Evolutionary conservation across 2,329 filamentous ascomycete species (phyloP).

Genomic region (Orbilia ellipsospora): DNA sequence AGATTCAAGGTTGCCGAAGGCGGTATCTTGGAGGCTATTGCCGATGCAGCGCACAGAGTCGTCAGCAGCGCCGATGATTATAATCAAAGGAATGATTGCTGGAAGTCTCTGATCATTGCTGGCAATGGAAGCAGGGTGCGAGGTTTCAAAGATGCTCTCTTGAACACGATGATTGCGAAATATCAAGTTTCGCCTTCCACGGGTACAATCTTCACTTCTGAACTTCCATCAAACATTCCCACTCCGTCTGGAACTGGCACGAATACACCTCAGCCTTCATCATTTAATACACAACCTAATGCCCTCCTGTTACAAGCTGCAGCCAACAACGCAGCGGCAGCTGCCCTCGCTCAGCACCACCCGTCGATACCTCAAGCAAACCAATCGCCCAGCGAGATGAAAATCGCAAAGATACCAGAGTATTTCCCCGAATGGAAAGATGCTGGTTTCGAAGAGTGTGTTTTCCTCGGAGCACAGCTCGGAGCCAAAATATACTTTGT

Average conservation of each 20-base stretch:
- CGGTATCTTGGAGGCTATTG: constrained; percentile 82
- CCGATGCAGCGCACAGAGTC: constrained; percentile 82
- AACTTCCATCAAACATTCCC: constrained; percentile 91
- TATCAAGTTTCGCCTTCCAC: constrained; percentile 92
- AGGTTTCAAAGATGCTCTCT: constrained; percentile 89
- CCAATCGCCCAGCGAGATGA: constrained; percentile 86
- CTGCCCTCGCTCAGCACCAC: constrained; percentile 63
- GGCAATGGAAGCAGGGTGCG: constrained; percentile 80
- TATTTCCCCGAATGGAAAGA: constrained; percentile 94
- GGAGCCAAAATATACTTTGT: constrained; percentile 80
- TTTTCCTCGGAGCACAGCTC: constrained; percentile 88
- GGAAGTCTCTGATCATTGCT: constrained; percentile 91
- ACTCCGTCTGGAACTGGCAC: constrained; percentile 90
- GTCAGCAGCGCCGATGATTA: constrained; percentile 85
- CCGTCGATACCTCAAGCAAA: constrained; percentile 70
- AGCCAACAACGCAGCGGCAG: constrained; percentile 71
- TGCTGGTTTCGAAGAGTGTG: constrained; percentile 79
- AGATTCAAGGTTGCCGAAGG: constrained; percentile 77
- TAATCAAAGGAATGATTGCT: constrained; percentile 84
- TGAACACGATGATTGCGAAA: constrained; percentile 80
- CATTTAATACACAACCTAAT: constrained; percentile 75
- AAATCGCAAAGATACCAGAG: constrained; percentile 78
- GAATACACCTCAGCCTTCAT: constrained; percentile 80
- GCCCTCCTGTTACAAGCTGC: constrained; percentile 92
- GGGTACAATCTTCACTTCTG: constrained; percentile 95